Evolutionary conservation across 2,329 filamentous ascomycete genomes (phyloP), one percentile per base, ranked within the genome.

Genomic region (Pestalotiopsis sp.): DNA sequence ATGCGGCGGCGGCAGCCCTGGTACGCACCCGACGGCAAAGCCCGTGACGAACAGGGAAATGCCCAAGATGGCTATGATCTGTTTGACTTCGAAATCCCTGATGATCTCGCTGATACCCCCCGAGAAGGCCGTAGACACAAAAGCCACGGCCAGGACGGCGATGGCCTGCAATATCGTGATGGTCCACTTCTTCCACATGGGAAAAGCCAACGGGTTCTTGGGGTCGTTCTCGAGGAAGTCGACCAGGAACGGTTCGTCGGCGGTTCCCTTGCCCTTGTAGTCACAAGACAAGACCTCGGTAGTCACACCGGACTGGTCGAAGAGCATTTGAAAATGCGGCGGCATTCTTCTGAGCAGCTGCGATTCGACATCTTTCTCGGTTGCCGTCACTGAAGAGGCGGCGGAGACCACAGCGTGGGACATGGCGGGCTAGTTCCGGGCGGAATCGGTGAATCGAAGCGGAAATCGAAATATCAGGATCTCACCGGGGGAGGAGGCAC

Each of bases 261-360:
- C 14, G 13, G 58, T 61, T 31, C 58, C 58, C 3, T 20, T 31
- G 27, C 58, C 58, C 27, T 31, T 20, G 27, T 61, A 61, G 13
- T 38, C 13, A 3, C 11, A 61, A 4, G 27, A 9, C 12, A 11
- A 13, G 27, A 61, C 58, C 7, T 61, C 27, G 58, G 23, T 4
- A 17, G 58, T 61, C 4, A 38, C 31, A 9, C 58, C 58, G 25
- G 58, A 20, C 58, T 61, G 27, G 17, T 38, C 17, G 31, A 31
- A 14, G 12, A 61, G 81, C 67, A 89, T 79, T 64, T 82, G 79
- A 77, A 84, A 87, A 78, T 88, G 85, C 14, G 81, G 79, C 58
- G 82, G 74, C 31, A 74, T 71, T 68, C 77, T 81, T 67, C 70
- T 68, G 27, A 76, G 71, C 27, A 74, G 73, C 63, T 81, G 74